Conservation (phyloP, 345 rosid species). For the Melastoma malabathricum region DNA sequence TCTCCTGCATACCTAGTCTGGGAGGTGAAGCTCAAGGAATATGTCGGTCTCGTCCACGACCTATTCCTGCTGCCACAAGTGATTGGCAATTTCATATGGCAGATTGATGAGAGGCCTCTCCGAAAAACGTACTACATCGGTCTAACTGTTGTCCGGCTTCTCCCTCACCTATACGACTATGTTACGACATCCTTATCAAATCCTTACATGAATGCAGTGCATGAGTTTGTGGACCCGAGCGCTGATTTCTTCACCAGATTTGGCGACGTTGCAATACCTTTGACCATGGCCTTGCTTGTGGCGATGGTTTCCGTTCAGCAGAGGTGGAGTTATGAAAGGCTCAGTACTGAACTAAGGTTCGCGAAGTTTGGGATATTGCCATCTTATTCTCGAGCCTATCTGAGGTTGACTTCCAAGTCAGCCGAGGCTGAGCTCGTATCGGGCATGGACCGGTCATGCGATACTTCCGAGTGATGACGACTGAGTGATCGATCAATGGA, state of each 20-base stretch:
- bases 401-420: constrained; percentile 48
- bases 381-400: constrained; percentile 35
- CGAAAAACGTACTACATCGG: constrained; percentile 53
- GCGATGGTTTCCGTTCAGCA: constrained; percentile 51
- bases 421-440: constrained; percentile 61
- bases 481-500: no score
- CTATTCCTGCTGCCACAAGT: constrained; percentile 87
- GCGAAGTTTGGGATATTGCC: constrained; percentile 51
- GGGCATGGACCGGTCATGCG: constrained; percentile 15
- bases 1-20: constrained; percentile 22
- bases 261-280: constrained; percentile 66
- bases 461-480: no score
- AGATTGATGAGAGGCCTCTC: constrained; percentile 46
- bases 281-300: constrained; percentile 44
- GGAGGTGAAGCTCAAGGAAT: constrained; percentile 69
- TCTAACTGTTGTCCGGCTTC: constrained; percentile 54
- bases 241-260: constrained; percentile 60
- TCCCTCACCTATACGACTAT: constrained; percentile 71
- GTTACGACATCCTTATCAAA: constrained; percentile 30
- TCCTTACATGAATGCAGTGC: constrained; percentile 51
- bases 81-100: constrained; percentile 62
- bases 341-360: constrained; percentile 34
- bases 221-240: constrained; percentile 60
- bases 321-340: constrained; percentile 65
- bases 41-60: constrained; percentile 75